A percentile compares a stretch with the other conserved stretches of the same genome.
Conservation (phyloP, 129 eudicot genomes). For the Tanacetum coccineum region DNA sequence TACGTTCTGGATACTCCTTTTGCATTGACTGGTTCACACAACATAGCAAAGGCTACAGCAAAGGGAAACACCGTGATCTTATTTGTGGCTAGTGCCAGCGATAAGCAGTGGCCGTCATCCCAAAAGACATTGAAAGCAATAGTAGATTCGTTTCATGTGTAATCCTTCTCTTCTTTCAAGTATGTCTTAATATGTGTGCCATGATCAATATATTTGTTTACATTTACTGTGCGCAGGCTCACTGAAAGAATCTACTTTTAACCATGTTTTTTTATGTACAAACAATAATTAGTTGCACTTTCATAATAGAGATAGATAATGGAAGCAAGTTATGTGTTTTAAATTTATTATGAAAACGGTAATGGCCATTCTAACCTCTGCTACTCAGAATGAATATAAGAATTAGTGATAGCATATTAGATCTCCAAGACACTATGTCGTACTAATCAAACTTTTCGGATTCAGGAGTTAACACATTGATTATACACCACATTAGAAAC, state of each 20-base stretch:
- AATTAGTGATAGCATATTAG: too few relatives aligned
- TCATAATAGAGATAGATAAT: conserved; percentile 21
- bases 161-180: conserved; percentile 20
- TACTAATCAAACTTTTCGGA: too few relatives aligned
- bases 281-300: not conserved
- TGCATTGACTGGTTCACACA: conserved; percentile 95
- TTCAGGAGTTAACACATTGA: too few relatives aligned
- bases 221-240: conserved; percentile 8
- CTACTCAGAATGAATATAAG: too few relatives aligned
- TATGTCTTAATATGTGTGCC: conserved; percentile 12
- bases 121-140: conserved; percentile 75
- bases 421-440: too few relatives aligned
- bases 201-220: conserved; percentile 12
- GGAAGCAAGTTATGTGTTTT: conserved; percentile 5
- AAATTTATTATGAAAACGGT: too few relatives aligned
- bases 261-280: conserved; percentile 14
- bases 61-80: conserved; percentile 83
- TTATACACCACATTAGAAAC: too few relatives aligned
- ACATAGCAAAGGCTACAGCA: conserved; percentile 97
- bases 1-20: conserved; percentile 90
- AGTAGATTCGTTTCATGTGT: conserved; percentile 86
- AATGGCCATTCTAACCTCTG: too few relatives aligned
- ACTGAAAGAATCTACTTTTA: not conserved
- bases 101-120: conserved; percentile 87
- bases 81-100: conserved; percentile 91